These are phyloP conservation scores for Phylloporus arenicola DNA, from an alignment of 768 basidiomycete genomes.

Conservation along the genomic window DNA sequence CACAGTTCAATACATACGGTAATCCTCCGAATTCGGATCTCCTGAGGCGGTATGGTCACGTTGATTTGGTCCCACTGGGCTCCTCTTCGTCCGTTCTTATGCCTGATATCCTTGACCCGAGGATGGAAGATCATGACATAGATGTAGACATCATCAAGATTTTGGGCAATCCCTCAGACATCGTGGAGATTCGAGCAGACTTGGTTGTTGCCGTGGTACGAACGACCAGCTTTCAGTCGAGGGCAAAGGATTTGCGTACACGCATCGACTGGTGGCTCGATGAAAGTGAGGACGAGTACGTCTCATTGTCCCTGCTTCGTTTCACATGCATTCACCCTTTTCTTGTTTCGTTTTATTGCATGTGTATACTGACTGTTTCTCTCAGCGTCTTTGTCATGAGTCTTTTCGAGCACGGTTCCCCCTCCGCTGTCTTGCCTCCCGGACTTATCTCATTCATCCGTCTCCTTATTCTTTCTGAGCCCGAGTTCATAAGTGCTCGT, in stretches of 20 bases:
- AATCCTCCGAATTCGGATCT: constrained; percentile 91
- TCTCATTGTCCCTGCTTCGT: constrained; percentile 3
- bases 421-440: constrained; percentile 51
- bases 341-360: not conserved
- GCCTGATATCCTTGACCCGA: constrained; percentile 1
- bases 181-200: constrained; percentile 75
- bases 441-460: constrained; percentile 63
- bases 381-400: constrained; percentile 9
- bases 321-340: not conserved
- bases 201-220: constrained; percentile 45
- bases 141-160: constrained; percentile 17
- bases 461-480: constrained; percentile 49
- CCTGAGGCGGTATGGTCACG: constrained; percentile 90
- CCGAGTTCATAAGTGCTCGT: constrained; percentile 56
- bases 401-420: constrained; percentile 37
- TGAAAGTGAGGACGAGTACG: constrained; percentile 84
- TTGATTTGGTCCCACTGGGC: constrained; percentile 65
- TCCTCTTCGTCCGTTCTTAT: constrained; percentile 21
- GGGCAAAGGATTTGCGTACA: constrained; percentile 8
- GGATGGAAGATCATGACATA: constrained; percentile 6
- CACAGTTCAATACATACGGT: constrained; percentile 92
- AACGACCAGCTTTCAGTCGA: constrained; percentile 6
- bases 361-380: not conserved
- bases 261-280: constrained; percentile 95
- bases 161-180: constrained; percentile 69